Base-by-base conservation (phyloP, 768 basidiomycete genomes). In the Hygrophorus pudorinus region DNA sequence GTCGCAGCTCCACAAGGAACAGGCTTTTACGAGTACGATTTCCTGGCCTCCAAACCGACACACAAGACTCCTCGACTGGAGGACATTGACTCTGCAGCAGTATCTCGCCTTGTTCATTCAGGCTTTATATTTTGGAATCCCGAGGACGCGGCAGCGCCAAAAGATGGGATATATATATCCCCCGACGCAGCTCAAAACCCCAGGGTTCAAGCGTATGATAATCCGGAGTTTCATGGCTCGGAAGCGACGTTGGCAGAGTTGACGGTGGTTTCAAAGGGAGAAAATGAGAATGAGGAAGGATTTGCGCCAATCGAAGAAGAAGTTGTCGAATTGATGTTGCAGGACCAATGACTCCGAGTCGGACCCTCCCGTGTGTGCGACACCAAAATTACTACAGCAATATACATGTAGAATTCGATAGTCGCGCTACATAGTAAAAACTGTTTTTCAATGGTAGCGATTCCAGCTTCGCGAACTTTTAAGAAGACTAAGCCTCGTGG, bases 111-210 rank as follows among this genome's bases (percentile, higher is more conserved):
- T 56, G 61, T 70, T 20, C 60, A 64, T 36, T 56, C 65, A 5
- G 79, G 78, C 7, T 49, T 83, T 46, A 66, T 70, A 17, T 59
- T 83, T 9, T 78, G 73, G 72, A 48, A 31, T 9, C 48, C 52
- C n/a, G 50, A 50, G 18, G 45, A 48, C 33, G 21, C n/a, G 6
- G 7, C 9, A 12, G 21, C n/a, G 6, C 9, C 9, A 12, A 38
- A 31, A 24, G 43, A 48, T 16, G 14, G 39, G 17, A 31, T 20
- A 12, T 44, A 32, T 29, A 29, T 41, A 10, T 24, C 31, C 13
- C 4, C 40, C 2, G 18, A 12, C 14, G 13, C 16, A 3, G 24
- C 6, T 14, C 27, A 41, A 41, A 14, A 10, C 27, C n/a, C 16
- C 11, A 16, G 12, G 4, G 24, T n/a, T 41, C 20, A 17, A 20